Conservation (phyloP, 305 asterid genomes). For the Fraxinus baroniana region DNA sequence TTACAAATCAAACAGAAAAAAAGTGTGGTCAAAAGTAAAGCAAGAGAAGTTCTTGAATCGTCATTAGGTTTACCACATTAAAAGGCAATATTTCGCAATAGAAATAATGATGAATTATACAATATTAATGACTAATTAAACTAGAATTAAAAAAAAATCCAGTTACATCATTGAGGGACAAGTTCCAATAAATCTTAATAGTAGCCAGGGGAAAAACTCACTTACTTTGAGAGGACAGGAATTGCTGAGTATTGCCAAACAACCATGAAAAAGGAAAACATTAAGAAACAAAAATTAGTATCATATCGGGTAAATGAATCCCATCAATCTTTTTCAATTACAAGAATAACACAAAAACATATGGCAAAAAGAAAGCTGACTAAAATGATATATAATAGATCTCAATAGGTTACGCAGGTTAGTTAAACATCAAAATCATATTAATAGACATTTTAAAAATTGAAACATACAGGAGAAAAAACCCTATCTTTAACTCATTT, state of each 20-base stretch:
- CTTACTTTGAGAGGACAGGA: slow-evolving; percentile 98
- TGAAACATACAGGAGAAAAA: neutral
- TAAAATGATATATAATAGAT: neutral
- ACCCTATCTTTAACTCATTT: neutral
- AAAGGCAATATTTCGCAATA: neutral
- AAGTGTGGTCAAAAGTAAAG: neutral
- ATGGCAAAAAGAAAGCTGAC: slow-evolving; percentile 6
- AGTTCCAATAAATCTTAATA: neutral
- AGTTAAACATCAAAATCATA: slow-evolving; percentile 12
- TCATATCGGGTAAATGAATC: neutral
- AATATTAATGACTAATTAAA: slow-evolving; percentile 8
- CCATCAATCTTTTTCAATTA: slow-evolving; percentile 8
- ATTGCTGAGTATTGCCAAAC: slow-evolving; percentile 61
- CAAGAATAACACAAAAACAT: slow-evolving; percentile 8
- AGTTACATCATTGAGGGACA: neutral
- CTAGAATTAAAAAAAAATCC: neutral
- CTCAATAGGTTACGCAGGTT: slow-evolving; percentile 7
- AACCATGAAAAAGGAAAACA: slow-evolving; percentile 30
- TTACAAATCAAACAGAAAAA: neutral
- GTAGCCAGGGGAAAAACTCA: slow-evolving; percentile 15
- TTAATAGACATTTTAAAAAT: neutral
- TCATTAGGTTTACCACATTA: neutral
- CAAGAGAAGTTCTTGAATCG: neutral
- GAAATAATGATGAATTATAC: neutral
- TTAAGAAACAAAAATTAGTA: slow-evolving; percentile 31